Evolutionary conservation across 2,329 filamentous ascomycete species (phyloP), one percentile per base, ranked within the genome.

Genomic region (Drechslera avenae): DNA sequence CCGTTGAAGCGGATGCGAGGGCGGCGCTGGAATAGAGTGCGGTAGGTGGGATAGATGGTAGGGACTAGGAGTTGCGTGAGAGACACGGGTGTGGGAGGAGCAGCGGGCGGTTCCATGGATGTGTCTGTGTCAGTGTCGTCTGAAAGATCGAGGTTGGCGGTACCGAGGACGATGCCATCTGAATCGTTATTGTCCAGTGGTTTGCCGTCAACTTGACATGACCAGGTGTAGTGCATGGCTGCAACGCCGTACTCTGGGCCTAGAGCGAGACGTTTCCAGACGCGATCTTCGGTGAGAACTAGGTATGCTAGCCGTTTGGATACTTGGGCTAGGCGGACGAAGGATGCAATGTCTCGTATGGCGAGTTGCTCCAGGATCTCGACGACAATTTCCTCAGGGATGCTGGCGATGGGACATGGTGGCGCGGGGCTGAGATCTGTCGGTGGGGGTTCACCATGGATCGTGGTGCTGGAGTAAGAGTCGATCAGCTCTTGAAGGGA

Each of bases 1-100:
- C 94, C 94, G 66, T 94, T 94, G 79, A 96, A 99, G 50, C 94
- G 90, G 53, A 97, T 82, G 35, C 94, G 87, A 2, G 94, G 93
- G 12, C 91, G 88, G 4, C 80, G 78, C 32, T 88, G 89, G 77
- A 96, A 96, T 78, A 96, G 90, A 45, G 78, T 74, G 64, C 83
- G 84, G 73, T 67, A 80, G 40, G 74, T 76, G 17, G 72, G 71
- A 55, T 76, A 76, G 12, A 55, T 41, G 2, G 66, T 54, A 5
- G 73, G 73, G 9, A 75, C 69, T 9, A 75, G 63, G 23, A 68
- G 60, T 10, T 69, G 49, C 0, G 73, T 69, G 2, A 66, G 26
- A 13, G 26, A 28, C 9, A 28, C 26, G 26, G 26, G 35, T 60
- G 75, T 17, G 21, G 28, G 46, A 35, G 46, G 47, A 3, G 57